Conservation (phyloP, 2,329 filamentous ascomycete genomes). For the Colletotrichum sp. region DNA sequence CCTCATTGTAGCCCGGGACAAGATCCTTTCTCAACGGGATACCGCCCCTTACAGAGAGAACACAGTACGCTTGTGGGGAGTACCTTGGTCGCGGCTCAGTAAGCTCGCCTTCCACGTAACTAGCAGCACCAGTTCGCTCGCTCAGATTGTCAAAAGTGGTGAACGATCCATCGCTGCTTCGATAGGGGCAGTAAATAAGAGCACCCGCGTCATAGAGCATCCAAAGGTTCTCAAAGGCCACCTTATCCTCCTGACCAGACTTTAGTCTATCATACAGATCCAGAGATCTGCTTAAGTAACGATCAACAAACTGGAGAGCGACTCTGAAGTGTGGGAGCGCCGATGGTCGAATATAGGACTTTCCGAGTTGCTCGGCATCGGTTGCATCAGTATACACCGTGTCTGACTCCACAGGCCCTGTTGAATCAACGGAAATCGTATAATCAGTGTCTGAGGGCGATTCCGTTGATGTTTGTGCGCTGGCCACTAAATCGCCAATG, state of each 20-base stretch:
- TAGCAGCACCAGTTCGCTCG: background rate
- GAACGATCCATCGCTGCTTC: background rate
- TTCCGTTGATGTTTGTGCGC: background rate
- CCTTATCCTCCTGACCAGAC: background rate
- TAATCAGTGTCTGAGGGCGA: background rate
- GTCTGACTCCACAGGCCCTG: background rate
- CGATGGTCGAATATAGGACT: background rate
- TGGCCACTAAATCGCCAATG: background rate
- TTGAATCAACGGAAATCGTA: background rate
- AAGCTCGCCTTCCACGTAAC: background rate
- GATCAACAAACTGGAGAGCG: background rate
- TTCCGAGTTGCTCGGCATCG: background rate
- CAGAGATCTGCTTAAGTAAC: background rate
- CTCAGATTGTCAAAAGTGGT: background rate
- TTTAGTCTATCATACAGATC: background rate
- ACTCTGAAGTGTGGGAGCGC: background rate
- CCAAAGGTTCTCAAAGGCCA: constrained; percentile 30
- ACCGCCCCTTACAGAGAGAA: constrained; percentile 20
- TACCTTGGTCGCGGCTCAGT: background rate
- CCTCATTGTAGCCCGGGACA: background rate
- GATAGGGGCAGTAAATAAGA: constrained; percentile 22
- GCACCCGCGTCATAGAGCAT: constrained; percentile 28
- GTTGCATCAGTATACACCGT: background rate
- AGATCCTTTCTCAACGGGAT: background rate
- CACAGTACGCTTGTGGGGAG: constrained; percentile 24